These are phyloP conservation scores for Usnea hakonensis DNA, from an alignment of 495 filamentous ascomycete genomes.

Conservation along the genomic window DNA sequence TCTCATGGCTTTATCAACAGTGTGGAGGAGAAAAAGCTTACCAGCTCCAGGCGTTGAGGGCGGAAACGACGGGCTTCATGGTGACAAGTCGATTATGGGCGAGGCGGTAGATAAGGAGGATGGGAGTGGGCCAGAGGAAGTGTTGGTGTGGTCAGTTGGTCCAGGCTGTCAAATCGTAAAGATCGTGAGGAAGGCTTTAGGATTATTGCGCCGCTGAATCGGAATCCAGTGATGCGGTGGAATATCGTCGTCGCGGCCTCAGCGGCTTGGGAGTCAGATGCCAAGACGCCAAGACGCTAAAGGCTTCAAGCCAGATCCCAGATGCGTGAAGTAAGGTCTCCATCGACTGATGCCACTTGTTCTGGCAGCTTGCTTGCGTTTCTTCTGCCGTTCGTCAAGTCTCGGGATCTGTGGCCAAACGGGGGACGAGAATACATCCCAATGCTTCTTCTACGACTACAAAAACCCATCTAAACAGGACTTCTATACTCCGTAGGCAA, in stretches of 20 bases:
- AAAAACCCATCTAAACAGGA: background rate
- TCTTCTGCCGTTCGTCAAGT: too few relatives aligned
- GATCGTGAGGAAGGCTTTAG: background rate
- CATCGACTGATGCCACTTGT: too few relatives aligned
- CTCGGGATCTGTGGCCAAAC: too few relatives aligned
- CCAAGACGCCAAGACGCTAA: conserved; percentile 1
- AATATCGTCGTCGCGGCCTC: background rate
- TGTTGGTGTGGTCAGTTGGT: background rate
- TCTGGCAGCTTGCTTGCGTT: background rate
- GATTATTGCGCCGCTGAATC: background rate
- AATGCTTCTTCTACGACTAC: background rate
- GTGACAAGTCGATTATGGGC: conserved; percentile 30
- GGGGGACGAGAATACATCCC: too few relatives aligned
- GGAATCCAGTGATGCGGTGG: background rate
- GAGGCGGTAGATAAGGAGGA: background rate
- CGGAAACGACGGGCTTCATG: conserved; percentile 89
- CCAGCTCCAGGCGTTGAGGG: conserved; percentile 92
- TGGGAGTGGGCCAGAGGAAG: background rate
- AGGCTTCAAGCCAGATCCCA: background rate
- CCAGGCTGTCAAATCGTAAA: background rate
- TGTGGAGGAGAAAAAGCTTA: conserved; percentile 32
- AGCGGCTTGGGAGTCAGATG: background rate
- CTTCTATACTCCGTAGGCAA: background rate
- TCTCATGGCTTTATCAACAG: background rate
- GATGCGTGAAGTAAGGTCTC: too few relatives aligned